Percentiles rank a stretch among this genome's conserved stretches.
Conservation (phyloP, 805 yeast species). For the Myxozyma sirexii region DNA sequence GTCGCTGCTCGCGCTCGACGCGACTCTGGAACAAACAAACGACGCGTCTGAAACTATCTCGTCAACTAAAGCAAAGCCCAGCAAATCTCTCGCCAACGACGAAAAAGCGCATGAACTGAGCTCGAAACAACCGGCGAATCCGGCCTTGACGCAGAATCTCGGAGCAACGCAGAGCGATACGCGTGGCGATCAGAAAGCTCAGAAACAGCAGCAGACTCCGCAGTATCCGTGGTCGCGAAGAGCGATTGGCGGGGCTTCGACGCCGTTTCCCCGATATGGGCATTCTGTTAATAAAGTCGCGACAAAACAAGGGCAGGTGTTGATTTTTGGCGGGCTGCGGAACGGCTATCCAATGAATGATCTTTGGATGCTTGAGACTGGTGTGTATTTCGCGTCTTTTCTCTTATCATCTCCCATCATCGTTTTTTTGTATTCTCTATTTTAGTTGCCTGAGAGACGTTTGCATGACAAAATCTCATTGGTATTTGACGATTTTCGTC, state of each 20-base stretch:
- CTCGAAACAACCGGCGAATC: not conserved
- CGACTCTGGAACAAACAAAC: not conserved
- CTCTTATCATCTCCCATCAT: not conserved
- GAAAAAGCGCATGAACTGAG: not conserved
- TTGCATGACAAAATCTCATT: too few species aligned
- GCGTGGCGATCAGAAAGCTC: not conserved
- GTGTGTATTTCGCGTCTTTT: conserved; percentile 42
- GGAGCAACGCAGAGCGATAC: not conserved
- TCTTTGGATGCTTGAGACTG: conserved; percentile 81
- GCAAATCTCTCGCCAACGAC: not conserved
- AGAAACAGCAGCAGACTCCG: conserved; percentile 4
- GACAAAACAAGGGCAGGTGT: conserved; percentile 78
- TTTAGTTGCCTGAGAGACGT: too few species aligned
- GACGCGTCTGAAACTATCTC: conserved; percentile 5
- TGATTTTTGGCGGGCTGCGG: conserved; percentile 92
- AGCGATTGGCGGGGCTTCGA: conserved; percentile 2
- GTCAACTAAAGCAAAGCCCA: not conserved
- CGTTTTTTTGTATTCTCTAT: not conserved
- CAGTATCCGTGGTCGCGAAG: conserved; percentile 27
- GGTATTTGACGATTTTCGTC: too few species aligned
- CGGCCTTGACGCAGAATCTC: not conserved
- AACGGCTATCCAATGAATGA: conserved; percentile 86
- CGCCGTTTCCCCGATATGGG: conserved; percentile 91
- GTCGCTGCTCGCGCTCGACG: conserved; percentile 8
- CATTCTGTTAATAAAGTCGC: conserved; percentile 73